Evolutionary conservation across 2,329 filamentous ascomycete species (phyloP), one percentile per base, ranked within the genome.

Genomic region (Leptographium wingfieldii): DNA sequence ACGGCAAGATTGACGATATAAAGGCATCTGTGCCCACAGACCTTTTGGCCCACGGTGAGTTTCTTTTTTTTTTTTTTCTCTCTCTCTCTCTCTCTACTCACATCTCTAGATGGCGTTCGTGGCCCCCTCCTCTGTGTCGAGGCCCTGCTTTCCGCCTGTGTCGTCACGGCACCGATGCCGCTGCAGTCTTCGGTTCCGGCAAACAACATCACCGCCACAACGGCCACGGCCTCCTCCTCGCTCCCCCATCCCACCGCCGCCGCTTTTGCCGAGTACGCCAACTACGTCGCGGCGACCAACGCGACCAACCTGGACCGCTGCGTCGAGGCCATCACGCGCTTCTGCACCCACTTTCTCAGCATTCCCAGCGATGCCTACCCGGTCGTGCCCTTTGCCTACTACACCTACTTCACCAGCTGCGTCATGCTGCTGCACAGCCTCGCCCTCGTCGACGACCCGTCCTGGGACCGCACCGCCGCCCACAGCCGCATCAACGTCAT

Each of bases 61-160:
- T 3, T 11, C n/a, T 43, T 27, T 11, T 38, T 19, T 38, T n/a
- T 25, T 16, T 12, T 55, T 22, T 27, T 27, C 3, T 49, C 38
- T 4, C 10, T 25, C 38, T 22, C 31, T 31, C 25, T 31, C n/a
- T n/a, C 0, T n/a, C 19, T 19, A 4, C 46, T 49, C 10, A n/a
- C 10, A n/a, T 11, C 25, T 3, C n/a, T 48, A 77, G 75, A 69
- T 5, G 63, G 71, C 2, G 63, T 76, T 22, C 65, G 67, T 12
- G 68, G 69, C 4, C 67, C 72, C n/a, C 61, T 76, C 1, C 67
- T 69, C 60, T 68, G 68, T 49, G 65, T 71, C 2, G 73, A 75
- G 16, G 67, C 74, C 19, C 62, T 69, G 5, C 70, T 78, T 46
- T 66, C 71, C n/a, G 73, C 77, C 40, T 60, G 68, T 67, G 66